These are phyloP conservation scores for Penicillium paxilli DNA, from an alignment of 495 filamentous ascomycete species.

Conservation along the genomic window DNA sequence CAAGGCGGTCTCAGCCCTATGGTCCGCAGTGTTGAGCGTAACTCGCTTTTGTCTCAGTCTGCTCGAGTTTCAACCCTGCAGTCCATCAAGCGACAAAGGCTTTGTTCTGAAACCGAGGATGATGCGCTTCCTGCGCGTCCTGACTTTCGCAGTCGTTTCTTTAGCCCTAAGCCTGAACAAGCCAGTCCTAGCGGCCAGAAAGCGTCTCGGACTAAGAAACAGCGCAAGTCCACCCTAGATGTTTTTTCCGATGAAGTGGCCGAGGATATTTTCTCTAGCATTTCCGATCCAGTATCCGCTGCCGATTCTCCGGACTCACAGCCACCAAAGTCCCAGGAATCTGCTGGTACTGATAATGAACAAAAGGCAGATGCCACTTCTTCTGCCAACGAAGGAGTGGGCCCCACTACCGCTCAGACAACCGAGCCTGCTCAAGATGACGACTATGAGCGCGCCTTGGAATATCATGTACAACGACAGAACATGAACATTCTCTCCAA, in stretches of 20 bases:
- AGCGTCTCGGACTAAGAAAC: constrained; percentile 41
- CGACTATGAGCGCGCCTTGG: constrained; percentile 33
- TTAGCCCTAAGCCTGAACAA: constrained; percentile 40
- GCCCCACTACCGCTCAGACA: neutral
- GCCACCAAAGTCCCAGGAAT: neutral
- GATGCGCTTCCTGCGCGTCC: constrained; percentile 30
- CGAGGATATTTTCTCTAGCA: constrained; percentile 59
- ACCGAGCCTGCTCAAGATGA: neutral
- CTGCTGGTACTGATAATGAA: neutral
- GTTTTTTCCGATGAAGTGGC: constrained; percentile 69
- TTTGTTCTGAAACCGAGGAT: constrained; percentile 57
- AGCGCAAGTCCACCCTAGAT: constrained; percentile 51
- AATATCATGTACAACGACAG: constrained; percentile 38
- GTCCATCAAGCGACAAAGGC: constrained; percentile 60
- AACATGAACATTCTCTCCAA: constrained; percentile 37
- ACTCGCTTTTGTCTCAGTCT: constrained; percentile 42
- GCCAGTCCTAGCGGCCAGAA: constrained; percentile 54
- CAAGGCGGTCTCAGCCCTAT: constrained; percentile 36
- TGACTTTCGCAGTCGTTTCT: constrained; percentile 58
- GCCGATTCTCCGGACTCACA: constrained; percentile 9
- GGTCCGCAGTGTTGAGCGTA: constrained; percentile 43
- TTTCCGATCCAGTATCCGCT: constrained; percentile 38
- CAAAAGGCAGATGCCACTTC: neutral
- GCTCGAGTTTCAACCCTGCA: constrained; percentile 48
- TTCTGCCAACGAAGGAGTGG: neutral